A percentile compares a stretch with the other conserved stretches of the same genome.
Evolutionary conservation across 2,329 filamentous ascomycete genomes (phyloP).

Genomic region (Didymella segeticola): DNA sequence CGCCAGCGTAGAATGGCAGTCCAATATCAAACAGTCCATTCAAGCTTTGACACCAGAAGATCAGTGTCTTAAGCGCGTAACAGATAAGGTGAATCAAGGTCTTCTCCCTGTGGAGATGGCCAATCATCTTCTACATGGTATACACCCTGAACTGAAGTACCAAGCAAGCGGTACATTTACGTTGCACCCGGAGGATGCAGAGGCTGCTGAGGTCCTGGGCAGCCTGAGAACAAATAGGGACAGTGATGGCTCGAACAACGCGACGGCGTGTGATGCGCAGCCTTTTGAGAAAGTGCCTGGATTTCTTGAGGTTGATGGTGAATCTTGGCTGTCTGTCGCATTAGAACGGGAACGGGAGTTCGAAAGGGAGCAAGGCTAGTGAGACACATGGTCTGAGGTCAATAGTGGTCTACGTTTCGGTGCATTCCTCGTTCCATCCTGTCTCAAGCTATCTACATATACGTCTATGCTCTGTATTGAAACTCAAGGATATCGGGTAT

Average conservation of each 20-base stretch:
- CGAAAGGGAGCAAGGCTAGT: too few species aligned
- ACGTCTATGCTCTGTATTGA: background rate
- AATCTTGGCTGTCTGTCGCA: background rate
- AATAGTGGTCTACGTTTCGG: background rate
- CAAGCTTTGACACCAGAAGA: background rate
- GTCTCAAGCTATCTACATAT: constrained; percentile 3
- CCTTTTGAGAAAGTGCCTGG: too few species aligned
- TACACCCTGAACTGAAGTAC: background rate
- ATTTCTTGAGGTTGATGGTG: too few species aligned
- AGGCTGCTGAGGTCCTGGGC: background rate
- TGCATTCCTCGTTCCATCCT: background rate
- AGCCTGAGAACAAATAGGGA: too few species aligned
- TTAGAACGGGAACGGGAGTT: background rate
- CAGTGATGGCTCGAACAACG: background rate
- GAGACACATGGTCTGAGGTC: background rate
- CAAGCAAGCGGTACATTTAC: background rate
- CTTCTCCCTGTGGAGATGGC: background rate
- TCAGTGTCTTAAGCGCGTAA: background rate
- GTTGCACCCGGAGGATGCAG: background rate
- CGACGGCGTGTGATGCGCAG: too few species aligned
- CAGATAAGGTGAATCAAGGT: background rate
- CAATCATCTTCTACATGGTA: background rate
- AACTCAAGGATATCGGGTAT: constrained; percentile 8
- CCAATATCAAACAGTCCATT: background rate
- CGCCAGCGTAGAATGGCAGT: background rate